phyloP scores from a whole-genome alignment of 805 yeast species.

The Metahyphopichia silvanorum region DNA sequence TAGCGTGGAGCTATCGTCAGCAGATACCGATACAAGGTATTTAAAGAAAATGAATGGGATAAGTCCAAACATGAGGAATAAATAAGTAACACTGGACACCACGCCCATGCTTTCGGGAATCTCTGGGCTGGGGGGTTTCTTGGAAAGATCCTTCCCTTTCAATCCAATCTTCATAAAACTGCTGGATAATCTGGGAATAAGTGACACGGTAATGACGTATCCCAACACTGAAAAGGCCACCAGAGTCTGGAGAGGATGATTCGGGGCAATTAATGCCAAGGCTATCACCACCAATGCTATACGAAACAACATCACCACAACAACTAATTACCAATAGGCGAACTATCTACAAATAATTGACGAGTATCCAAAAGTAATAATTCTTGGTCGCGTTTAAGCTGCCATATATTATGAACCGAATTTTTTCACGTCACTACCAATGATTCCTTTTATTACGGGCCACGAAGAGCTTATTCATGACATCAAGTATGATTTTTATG shows the following conservation, averaged over 20 bases:
- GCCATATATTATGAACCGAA: no score
- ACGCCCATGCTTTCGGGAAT: conserved; percentile 94
- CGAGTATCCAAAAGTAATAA: no score
- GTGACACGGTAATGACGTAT: conserved; percentile 50
- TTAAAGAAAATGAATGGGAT: conserved; percentile 86
- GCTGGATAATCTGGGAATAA: conserved; percentile 68
- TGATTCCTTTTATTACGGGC: conserved; percentile 79
- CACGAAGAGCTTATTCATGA: conserved; percentile 94
- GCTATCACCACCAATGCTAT: conserved; percentile 12
- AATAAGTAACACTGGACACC: conserved; percentile 75
- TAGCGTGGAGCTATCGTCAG: conserved; percentile 33
- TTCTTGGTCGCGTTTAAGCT: no score
- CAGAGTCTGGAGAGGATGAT: conserved; percentile 55
- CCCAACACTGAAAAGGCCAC: conserved; percentile 69
- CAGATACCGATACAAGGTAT: conserved; percentile 52
- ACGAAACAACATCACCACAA: neutral
- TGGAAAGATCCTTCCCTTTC: conserved; percentile 81
- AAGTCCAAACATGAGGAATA: conserved; percentile 76
- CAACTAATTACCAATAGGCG: no score
- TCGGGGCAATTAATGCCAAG: conserved; percentile 25
- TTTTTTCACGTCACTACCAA: no score
- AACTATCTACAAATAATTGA: no score
- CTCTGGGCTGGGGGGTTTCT: conserved; percentile 56
- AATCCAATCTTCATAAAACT: conserved; percentile 76
- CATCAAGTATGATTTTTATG: conserved; percentile 88